Evolutionary conservation across 306 rosid species (phyloP), one percentile per base, ranked within the genome.

Genomic region (Ormosia emarginata): DNA sequence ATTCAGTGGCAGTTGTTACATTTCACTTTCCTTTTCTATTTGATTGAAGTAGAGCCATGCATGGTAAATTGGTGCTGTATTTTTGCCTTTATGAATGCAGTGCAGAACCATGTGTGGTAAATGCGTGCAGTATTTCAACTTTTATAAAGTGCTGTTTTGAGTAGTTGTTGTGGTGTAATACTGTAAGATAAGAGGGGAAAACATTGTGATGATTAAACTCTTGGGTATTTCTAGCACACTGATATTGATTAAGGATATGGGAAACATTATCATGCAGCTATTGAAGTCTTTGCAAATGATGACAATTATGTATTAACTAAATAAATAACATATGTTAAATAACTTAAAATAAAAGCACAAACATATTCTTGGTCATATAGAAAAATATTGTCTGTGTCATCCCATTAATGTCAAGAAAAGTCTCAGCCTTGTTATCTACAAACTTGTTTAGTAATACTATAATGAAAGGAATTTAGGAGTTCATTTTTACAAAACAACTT

Each of bases 61-160:
- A 32, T 63, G 70, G 70, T 63, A 62, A 52, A 50, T 63, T 71
- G 57, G 67, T 18, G 11, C 18, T 78, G 34, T 44, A 56, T 64
- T 83, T 73, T 32, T 75, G 18, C 34, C 56, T 53, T 55, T 43
- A 40, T 37, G 7, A 79, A n/a, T 69, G 66, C 5, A 58, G 47
- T 69, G 80, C 37, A 67, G 71, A 84, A 67, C 63, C 84, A 15
- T 47, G 15, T 73, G 72, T 66, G 77, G 67, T 46, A 24, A 47
- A 44, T 56, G 29, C n/a, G 37, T 68, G 49, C 63, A 67, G 68
- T 50, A 50, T 79, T 66, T 63, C 33, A 24, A 46, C 69, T 58
- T 57, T 67, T 15, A 61, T n/a, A 40, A 47, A 66, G 55, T 73
- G 77, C 53, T 67, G 67, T 74, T 72, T 71, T 36, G 46, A 36